These are phyloP conservation scores for Ustilago curta DNA, from an alignment of 1,284 basidiomycete species.

Conservation along the genomic window DNA sequence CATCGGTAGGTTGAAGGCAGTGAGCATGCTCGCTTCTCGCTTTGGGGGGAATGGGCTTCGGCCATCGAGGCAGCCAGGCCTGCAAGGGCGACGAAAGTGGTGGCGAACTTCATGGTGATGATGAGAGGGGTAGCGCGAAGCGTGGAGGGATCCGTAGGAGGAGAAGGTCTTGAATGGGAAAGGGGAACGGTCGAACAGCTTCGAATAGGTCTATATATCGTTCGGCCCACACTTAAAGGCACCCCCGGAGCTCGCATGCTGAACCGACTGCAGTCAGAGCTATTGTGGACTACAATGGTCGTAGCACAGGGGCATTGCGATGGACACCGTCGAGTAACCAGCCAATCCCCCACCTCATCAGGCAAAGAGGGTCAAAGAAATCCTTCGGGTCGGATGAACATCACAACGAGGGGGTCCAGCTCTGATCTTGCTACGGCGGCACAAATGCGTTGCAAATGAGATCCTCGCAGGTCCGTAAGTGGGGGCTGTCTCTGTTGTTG, in stretches of 20 bases:
- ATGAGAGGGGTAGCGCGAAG: neutral
- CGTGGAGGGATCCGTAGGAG: neutral
- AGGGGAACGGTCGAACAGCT: neutral
- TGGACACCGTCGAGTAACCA: neutral
- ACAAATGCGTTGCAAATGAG: neutral
- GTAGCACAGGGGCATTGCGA: neutral
- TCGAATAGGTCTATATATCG: neutral
- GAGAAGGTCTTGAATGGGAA: neutral
- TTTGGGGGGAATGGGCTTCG: neutral
- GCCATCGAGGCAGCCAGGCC: slow-evolving; percentile 28
- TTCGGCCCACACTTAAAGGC: neutral
- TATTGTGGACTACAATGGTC: neutral
- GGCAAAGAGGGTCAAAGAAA: neutral
- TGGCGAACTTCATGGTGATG: slow-evolving; percentile 23
- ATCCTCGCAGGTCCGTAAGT: neutral
- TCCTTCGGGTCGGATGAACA: neutral
- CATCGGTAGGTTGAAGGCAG: slow-evolving; percentile 29
- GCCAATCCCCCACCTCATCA: neutral
- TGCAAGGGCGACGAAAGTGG: slow-evolving; percentile 14
- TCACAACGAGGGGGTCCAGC: neutral
- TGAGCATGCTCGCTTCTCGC: slow-evolving; percentile 26
- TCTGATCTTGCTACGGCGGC: neutral
- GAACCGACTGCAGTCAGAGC: neutral
- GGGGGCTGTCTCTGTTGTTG: slow-evolving; percentile 8
- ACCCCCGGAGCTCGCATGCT: neutral